These are phyloP conservation scores for Hypoxylon sp. DNA, from an alignment of 2,329 filamentous ascomycete genomes.

Conservation along the genomic window DNA sequence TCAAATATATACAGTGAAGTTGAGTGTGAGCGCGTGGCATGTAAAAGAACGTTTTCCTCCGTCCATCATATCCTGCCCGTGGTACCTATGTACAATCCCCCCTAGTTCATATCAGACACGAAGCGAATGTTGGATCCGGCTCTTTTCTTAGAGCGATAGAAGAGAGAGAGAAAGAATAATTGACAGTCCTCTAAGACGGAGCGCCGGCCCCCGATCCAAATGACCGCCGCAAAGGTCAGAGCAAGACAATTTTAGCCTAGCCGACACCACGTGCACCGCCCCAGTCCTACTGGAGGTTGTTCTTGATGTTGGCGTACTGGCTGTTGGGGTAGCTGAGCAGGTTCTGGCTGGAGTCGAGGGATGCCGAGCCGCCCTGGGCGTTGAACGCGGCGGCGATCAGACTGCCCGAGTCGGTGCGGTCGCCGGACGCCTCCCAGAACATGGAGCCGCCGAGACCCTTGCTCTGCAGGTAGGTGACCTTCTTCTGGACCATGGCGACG, in stretches of 20 bases:
- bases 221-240: conserved; percentile 23
- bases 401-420: conserved; percentile 71
- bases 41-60: not conserved
- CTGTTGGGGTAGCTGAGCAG: conserved; percentile 51
- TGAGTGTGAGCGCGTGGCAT: not conserved
- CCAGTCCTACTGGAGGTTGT: conserved; percentile 42
- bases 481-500: conserved; percentile 70
- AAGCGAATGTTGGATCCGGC: conserved; percentile 25
- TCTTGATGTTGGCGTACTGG: conserved; percentile 53
- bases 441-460: conserved; percentile 80
- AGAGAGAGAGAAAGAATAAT: not conserved
- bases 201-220: conserved; percentile 40
- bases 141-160: not conserved
- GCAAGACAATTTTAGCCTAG: not conserved
- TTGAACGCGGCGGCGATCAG: conserved; percentile 64
- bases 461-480: conserved; percentile 75
- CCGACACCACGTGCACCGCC: not conserved
- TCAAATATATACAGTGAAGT: conserved; percentile 40
- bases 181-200: conserved; percentile 37
- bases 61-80: conserved; percentile 2
- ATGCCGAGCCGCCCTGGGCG: conserved; percentile 46
- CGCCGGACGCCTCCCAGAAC: conserved; percentile 87
- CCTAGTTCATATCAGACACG: conserved; percentile 22
- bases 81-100: conserved; percentile 13
- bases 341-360: conserved; percentile 49